These are phyloP conservation scores for Maudiozyma bulderi DNA, from an alignment of 805 yeast genomes.

Conservation along the genomic window DNA sequence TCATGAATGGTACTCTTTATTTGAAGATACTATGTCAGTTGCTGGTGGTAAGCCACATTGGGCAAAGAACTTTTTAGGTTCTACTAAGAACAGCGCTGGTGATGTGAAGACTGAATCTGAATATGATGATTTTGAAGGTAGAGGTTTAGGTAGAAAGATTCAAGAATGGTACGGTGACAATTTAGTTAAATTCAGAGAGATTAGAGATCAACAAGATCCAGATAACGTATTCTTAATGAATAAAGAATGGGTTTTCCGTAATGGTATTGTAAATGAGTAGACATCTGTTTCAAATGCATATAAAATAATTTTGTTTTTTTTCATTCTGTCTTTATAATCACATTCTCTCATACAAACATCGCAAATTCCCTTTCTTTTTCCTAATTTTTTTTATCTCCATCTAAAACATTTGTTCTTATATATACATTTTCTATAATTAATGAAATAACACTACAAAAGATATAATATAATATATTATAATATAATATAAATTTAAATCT, in stretches of 20 bases:
- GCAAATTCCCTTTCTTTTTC: too few species aligned
- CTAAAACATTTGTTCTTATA: too few species aligned
- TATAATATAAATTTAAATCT: too few species aligned
- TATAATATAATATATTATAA: too few species aligned
- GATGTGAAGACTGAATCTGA: constrained; percentile 30
- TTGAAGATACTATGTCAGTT: constrained; percentile 65
- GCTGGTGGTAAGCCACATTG: constrained; percentile 95
- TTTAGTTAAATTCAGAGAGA: constrained; percentile 47
- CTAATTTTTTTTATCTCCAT: too few species aligned
- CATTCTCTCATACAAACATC: too few species aligned
- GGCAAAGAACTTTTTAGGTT: constrained; percentile 91
- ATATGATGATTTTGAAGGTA: constrained; percentile 58
- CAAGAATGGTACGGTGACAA: constrained; percentile 74
- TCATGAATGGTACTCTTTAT: constrained; percentile 70
- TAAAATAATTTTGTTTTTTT: neutral
- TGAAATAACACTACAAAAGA: too few species aligned
- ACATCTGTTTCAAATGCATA: neutral
- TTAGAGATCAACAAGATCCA: constrained; percentile 69
- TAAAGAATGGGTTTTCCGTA: constrained; percentile 69
- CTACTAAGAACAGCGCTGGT: constrained; percentile 28
- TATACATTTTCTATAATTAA: too few species aligned
- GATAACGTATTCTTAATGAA: constrained; percentile 71
- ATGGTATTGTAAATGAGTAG: constrained; percentile 48
- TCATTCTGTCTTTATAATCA: too few species aligned
- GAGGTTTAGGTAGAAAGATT: constrained; percentile 64